Evolutionary conservation across 441 rosid species (phyloP), one percentile per base, ranked within the genome.

Genomic region (Aleurites moluccanus): DNA sequence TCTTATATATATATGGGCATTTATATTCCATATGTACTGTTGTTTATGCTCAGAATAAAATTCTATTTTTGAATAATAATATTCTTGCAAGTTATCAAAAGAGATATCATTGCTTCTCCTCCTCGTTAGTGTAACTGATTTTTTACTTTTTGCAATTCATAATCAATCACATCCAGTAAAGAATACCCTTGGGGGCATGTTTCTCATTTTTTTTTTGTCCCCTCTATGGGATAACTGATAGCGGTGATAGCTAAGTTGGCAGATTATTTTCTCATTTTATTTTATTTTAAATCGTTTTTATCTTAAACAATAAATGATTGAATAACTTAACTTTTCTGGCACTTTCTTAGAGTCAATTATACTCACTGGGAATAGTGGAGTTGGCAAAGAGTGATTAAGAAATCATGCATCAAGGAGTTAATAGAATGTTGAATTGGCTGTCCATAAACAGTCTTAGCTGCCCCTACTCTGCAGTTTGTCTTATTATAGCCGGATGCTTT

Each of bases 41-140:
- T 56, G 65, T 18, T 20, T n/a, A 28, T 72, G 79, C 64, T 62
- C 47, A 21, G 33, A 30, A 45, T 52, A 23, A 35, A 20, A 25
- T 57, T 28, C 30, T 27, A 27, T 60, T 18, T 27, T 74, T 55
- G 27, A 33, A 56, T 16, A n/a, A 42, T 18, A 49, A 47, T 42
- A 2, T 23, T 52, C 27, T 53, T 18, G 59, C 30, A 25, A 11
- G 18, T n/a, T 45, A 40, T 52, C 27, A 69, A 35, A 13, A 27
- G 69, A 50, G 23, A 35, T 27, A 16, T 72, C 66, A 28, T 64
- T 57, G 45, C 30, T 68, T 64, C 23, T 75, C 70, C 57, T 69
- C 21, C 30, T 16, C 10, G 18, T 38, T 59, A 25, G 23, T 38
- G 30, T 57, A 8, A 23, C 62, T 2, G 13, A 8, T 71, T 2